Evolutionary conservation across 345 rosid genomes (phyloP).

Genomic region (Clarkia xantiana): DNA sequence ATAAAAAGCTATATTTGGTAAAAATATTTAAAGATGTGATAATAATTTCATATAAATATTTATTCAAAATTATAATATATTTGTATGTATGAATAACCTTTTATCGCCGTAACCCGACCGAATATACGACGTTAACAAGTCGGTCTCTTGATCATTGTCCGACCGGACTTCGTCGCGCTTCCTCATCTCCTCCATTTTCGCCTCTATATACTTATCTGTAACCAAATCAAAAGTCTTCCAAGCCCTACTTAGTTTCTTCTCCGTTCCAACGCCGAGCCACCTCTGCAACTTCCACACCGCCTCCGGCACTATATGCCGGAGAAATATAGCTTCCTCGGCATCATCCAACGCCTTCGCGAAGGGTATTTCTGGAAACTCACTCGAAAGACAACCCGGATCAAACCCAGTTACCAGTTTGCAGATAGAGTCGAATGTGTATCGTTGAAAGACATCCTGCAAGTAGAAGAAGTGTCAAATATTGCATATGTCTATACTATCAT

Average conservation of each 20-base stretch:
- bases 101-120: conserved; percentile 5
- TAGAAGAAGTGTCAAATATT: no score
- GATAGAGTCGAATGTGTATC: conserved; percentile 33
- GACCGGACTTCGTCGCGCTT: background rate
- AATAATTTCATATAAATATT: no score
- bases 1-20: no score
- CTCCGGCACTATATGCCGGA: conserved; percentile 27
- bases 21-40: no score
- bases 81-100: no score
- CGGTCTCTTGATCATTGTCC: conserved; percentile 10
- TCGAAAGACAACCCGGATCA: conserved; percentile 26
- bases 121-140: conserved; percentile 29
- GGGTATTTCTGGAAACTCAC: conserved; percentile 20
- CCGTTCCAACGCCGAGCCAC: conserved; percentile 25
- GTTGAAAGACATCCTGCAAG: conserved; percentile 31
- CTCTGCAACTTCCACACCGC: conserved; percentile 32
- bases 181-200: conserved; percentile 18
- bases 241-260: conserved; percentile 26
- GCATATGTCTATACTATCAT: no score
- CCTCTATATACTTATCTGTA: conserved; percentile 12
- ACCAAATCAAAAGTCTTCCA: conserved; percentile 13
- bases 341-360: conserved; percentile 27
- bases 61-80: no score
- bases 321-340: conserved; percentile 36
- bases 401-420: conserved; percentile 25